These are phyloP conservation scores for Trametes meyenii DNA, from an alignment of 768 basidiomycete species.

Conservation along the genomic window DNA sequence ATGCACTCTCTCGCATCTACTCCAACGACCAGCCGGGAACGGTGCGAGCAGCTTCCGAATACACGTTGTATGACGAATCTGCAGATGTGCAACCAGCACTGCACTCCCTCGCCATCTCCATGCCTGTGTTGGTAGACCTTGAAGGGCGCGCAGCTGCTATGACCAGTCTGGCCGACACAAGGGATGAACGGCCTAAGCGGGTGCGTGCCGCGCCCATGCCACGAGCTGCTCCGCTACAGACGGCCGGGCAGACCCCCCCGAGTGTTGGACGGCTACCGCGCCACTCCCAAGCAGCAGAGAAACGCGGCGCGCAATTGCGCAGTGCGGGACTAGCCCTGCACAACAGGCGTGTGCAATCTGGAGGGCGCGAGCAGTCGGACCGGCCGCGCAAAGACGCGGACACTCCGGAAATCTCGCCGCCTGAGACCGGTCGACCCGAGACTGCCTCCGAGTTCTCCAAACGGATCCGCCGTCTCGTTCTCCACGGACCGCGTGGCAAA, in stretches of 20 bases:
- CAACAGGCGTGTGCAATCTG: neutral
- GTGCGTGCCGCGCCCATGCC: neutral
- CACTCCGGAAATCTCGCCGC: neutral
- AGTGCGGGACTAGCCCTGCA: no score
- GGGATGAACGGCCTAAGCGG: neutral
- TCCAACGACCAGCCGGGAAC: constrained; percentile 27
- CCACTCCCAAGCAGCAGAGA: neutral
- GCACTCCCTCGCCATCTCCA: constrained; percentile 9
- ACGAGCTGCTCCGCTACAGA: neutral
- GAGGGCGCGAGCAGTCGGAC: neutral
- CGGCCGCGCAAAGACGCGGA: neutral
- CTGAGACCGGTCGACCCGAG: constrained; percentile 13
- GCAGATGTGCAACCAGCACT: constrained; percentile 4
- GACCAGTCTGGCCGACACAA: neutral
- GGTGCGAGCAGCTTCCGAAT: constrained; percentile 29
- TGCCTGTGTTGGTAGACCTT: constrained; percentile 18
- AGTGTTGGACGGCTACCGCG: neutral
- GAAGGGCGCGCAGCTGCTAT: constrained; percentile 13
- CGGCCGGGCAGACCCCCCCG: neutral
- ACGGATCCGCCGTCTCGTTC: constrained; percentile 7
- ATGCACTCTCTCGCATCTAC: constrained; percentile 27
- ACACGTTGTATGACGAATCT: constrained; percentile 20
- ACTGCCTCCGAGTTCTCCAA: constrained; percentile 8
- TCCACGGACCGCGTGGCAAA: constrained; percentile 5
- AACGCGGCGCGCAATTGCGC: no score